Base-by-base conservation (phyloP, 352 stramenopile genomes). In the Albugo laibachii region DNA sequence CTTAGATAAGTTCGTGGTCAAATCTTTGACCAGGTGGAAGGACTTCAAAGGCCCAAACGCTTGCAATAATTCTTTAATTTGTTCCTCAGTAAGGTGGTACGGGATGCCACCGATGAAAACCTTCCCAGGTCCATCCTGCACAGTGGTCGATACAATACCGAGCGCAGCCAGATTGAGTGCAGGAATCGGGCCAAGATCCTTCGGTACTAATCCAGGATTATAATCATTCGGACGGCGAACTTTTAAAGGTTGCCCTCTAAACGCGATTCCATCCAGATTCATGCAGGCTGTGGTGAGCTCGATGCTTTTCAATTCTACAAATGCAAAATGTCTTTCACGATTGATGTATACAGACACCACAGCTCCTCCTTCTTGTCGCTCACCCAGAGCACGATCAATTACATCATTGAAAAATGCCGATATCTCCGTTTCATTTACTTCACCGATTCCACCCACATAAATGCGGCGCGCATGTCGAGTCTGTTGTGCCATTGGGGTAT, bases 151-250 rank as follows among this genome's bases (percentile, higher is more conserved):
- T 15, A 98, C 76, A 51, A 98, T 97, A 0, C 93, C 92, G 12
- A 98, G 62, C 14, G 81, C 83, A 18, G 80, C 80, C 19, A 94
- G 54, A 59, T 95, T 89, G 14, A 96, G 65, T 53, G 83, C 54
- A 20, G 83, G 81, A 44, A 93, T 84, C n/a, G 80, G 72, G 14
- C 82, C 82, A 0, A 95, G 54, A 42, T 81, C 52, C 62, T 66
- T 80, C 2, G 93, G 87, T 44, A 97, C 73, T 6, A 72, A 74
- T 27, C 63, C 53, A 1, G 92, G 79, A 65, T 97, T 97, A 70
- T 98, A 98, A 63, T 98, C 93, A 54, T 97, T 98, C 12, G 95
- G 94, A 19, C 95, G 82, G 45, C 94, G 91, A 42, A 99, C 85
- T 63, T 97, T 96, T 45, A 98, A 63, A 37, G 89, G 85, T 53